Base-by-base conservation (phyloP, 768 basidiomycete species). In the Lactarius psammicola region DNA sequence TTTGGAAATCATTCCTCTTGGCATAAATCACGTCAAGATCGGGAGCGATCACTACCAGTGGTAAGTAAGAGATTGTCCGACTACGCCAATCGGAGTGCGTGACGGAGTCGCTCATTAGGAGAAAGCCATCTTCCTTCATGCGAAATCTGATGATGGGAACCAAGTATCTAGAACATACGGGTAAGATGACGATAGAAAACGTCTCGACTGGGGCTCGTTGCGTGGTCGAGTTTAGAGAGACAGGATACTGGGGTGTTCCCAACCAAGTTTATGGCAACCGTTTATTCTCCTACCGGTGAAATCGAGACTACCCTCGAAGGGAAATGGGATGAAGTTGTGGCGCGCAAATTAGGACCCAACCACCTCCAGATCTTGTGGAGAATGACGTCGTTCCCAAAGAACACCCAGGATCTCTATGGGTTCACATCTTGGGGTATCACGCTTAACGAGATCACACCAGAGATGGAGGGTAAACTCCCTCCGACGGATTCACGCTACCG, bases 141-240 rank as follows among this genome's bases (percentile, higher is more conserved):
- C 80, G 93, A 66, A 94, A 94, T 76, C 78, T 95, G 64, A 87
- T 95, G 85, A 88, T 92, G 76, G 94, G 94, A 11, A 89, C 90
- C 30, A 94, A 94, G 72, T 95, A 95, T 73, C 81, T 95, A 31
- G 93, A 94, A 73, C 94, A 94, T 71, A 83, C 82, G 46, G 93
- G 93, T 31, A 84, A 88, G 73, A 84, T 94, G 85, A 83, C 79
- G 13, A 85, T 95, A 54, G 84, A 85, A 65, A 92, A 92, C 70
- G 78, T 75, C 7, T 78, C 78, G 31, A 82, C 79, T 30, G 79
- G 81, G 15, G 79, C 80, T 42, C 82, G 81, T 23, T 93, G 90
- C 71, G 79, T 85, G 20, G 73, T 94, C n/a, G 90, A 92, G 56
- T 94, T 95, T 79, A 92, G 92, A 73, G 91, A 90, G 72, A 85